These are phyloP conservation scores for Pseudovirgaria hyperparasitica DNA, from an alignment of 2,329 filamentous ascomycete species.

Conservation along the genomic window DNA sequence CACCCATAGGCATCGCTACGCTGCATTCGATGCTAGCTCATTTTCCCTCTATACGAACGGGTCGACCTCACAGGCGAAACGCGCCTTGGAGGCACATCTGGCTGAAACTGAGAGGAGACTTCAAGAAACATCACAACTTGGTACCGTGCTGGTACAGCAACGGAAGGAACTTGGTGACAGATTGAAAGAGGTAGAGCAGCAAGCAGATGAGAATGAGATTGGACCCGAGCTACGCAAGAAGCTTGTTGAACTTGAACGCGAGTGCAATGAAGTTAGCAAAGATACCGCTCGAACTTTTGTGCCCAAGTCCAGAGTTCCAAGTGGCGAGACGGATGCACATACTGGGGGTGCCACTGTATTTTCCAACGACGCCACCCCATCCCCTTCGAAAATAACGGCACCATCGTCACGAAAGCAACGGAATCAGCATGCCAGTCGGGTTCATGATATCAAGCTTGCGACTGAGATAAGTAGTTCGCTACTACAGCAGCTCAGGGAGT, in stretches of 20 bases:
- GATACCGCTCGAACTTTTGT: conserved; percentile 84
- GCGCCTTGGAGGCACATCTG: conserved; percentile 80
- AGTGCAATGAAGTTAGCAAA: conserved; percentile 86
- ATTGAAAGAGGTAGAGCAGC: conserved; percentile 70
- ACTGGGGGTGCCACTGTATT: conserved; percentile 38
- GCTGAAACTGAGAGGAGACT: conserved; percentile 85
- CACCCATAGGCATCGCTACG: conserved; percentile 53
- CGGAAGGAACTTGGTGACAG: conserved; percentile 71
- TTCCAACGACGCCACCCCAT: conserved; percentile 70
- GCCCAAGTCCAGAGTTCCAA: conserved; percentile 65
- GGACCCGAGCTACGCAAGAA: conserved; percentile 71
- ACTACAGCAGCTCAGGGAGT: conserved; percentile 81
- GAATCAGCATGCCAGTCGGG: conserved; percentile 76
- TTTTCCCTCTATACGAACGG: conserved; percentile 64
- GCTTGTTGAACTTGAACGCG: conserved; percentile 76
- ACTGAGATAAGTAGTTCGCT: conserved; percentile 94
- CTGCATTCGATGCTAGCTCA: conserved; percentile 67
- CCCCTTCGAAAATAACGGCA: conserved; percentile 78
- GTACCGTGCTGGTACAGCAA: conserved; percentile 77
- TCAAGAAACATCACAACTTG: conserved; percentile 80
- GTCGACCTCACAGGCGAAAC: conserved; percentile 77
- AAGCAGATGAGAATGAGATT: conserved; percentile 58
- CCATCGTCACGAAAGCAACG: conserved; percentile 70
- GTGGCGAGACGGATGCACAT: conserved; percentile 27
- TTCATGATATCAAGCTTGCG: conserved; percentile 97